These are phyloP conservation scores for Immersiporthe knoxdaviesiana DNA, from an alignment of 2,329 filamentous ascomycete genomes.

Conservation along the genomic window DNA sequence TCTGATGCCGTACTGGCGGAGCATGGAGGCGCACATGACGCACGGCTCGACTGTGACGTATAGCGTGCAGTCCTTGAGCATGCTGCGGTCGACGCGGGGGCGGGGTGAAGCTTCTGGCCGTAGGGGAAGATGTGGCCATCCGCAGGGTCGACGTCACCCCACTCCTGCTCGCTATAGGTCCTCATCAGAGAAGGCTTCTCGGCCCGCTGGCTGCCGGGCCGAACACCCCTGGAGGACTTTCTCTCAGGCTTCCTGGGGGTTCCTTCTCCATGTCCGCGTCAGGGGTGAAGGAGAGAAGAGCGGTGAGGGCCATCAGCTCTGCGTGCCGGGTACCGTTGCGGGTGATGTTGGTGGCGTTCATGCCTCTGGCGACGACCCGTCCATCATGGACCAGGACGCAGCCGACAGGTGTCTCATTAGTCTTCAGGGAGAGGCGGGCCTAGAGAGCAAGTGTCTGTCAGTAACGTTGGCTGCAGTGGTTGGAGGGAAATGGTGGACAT, in stretches of 20 bases:
- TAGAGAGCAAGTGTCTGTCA: slow-evolving; percentile 41
- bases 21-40: slow-evolving; percentile 95
- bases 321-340: slow-evolving; percentile 92
- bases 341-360: slow-evolving; percentile 95
- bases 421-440: slow-evolving; percentile 82
- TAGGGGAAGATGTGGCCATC: slow-evolving; percentile 64
- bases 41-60: slow-evolving; percentile 99
- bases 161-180: slow-evolving; percentile 44
- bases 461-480: slow-evolving; percentile 16
- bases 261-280: slow-evolving; percentile 37
- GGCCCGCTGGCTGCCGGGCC: slow-evolving; percentile 35
- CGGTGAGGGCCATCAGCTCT: slow-evolving; percentile 84
- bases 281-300: slow-evolving; percentile 51
- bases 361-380: slow-evolving; percentile 81
- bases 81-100: slow-evolving; percentile 64
- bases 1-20: slow-evolving; percentile 85
- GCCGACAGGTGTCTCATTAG: slow-evolving; percentile 93
- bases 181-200: slow-evolving; percentile 10
- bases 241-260: slow-evolving; percentile 27
- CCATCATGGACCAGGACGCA: slow-evolving; percentile 87
- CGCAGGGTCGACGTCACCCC: slow-evolving; percentile 56
- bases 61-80: slow-evolving; percentile 73
- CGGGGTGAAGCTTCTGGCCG: slow-evolving; percentile 60
- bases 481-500: background rate
- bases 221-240: slow-evolving; percentile 20